A percentile compares a stretch with the other conserved stretches of the same genome.
These are phyloP conservation scores for Leccinellum luteum DNA, from an alignment of 768 basidiomycete genomes.

Conservation along the genomic window DNA sequence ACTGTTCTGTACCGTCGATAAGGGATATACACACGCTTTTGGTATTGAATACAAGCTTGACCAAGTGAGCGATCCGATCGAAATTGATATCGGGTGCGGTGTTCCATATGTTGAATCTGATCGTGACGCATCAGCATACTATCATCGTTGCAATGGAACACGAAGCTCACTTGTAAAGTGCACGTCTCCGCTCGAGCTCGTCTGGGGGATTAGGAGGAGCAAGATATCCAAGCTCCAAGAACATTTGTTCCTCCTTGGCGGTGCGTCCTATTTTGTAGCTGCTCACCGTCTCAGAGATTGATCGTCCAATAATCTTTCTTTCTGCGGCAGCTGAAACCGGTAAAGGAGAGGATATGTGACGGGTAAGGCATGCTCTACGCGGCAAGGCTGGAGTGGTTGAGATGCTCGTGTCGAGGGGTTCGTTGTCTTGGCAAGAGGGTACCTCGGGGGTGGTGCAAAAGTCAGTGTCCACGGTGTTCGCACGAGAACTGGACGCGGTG, in stretches of 20 bases:
- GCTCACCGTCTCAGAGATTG: constrained; percentile 33
- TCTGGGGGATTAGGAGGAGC: constrained; percentile 82
- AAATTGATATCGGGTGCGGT: constrained; percentile 87
- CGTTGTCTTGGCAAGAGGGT: constrained; percentile 28
- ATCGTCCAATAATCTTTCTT: constrained; percentile 31
- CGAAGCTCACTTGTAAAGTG: constrained; percentile 71
- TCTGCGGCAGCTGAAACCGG: constrained; percentile 42
- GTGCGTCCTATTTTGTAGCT: constrained; percentile 43
- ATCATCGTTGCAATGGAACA: background rate
- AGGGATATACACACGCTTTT: constrained; percentile 81
- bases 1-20: constrained; percentile 85
- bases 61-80: constrained; percentile 89
- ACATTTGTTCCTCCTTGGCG: constrained; percentile 69
- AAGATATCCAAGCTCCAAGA: constrained; percentile 62
- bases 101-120: constrained; percentile 85
- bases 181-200: constrained; percentile 77
- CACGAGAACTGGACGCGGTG: constrained; percentile 25
- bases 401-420: constrained; percentile 29
- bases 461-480: constrained; percentile 19
- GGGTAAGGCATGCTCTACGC: constrained; percentile 51
- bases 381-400: constrained; percentile 47
- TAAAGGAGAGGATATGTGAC: constrained; percentile 65
- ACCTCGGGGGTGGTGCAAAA: constrained; percentile 12
- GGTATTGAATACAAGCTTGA: constrained; percentile 89
- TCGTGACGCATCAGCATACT: constrained; percentile 3